Base-by-base conservation (phyloP, 2,329 filamentous ascomycete species). In the Aspergillus caelatus region DNA sequence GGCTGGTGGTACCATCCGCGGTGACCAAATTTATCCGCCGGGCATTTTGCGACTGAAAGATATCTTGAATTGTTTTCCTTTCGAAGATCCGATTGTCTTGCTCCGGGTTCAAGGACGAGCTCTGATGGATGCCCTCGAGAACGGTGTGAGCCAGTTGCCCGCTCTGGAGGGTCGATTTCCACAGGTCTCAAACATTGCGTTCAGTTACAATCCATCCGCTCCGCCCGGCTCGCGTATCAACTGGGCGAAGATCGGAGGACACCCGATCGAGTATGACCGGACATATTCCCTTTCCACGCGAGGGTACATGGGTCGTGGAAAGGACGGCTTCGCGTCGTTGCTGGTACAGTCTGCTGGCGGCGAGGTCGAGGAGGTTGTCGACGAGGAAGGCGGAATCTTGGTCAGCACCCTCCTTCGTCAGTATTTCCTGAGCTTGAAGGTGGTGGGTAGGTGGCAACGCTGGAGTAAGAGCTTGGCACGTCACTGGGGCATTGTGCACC, bases 61-160 rank as follows among this genome's bases (percentile, higher is more conserved):
- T 71, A 87, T 96, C n/a, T 86, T 93, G 62, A 91, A 91, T 57
- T 96, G 92, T 73, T 97, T 97, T 69, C 94, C 94, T 0, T 97
- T 97, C 70, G 93, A 97, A 74, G 93, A 97, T 67, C 93, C 93
- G 0, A 91, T 94, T 1, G 90, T 97, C 0, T 87, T 96, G 4
- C 82, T 97, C 64, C 86, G 85, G 39, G 84, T 93, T 5, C 88
- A 82, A 0, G 94, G 94, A 0, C 83, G 87, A 69, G 90, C 89
- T 1, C 87, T 97, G 36, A 82, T 89, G 71, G 89, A 88, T n/a
- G 93, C 93, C 0, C 77, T 97, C 2, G 93, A 97, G 76, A 97
- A 97, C 70, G 88, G 90, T 0, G 89, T 97, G 0, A 90, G 88
- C 48, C 85, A 88, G 70, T 91, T 95, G 66, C 94, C 93, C 0